Conservation (phyloP, 83 land plant genomes). For the Picea abies region DNA sequence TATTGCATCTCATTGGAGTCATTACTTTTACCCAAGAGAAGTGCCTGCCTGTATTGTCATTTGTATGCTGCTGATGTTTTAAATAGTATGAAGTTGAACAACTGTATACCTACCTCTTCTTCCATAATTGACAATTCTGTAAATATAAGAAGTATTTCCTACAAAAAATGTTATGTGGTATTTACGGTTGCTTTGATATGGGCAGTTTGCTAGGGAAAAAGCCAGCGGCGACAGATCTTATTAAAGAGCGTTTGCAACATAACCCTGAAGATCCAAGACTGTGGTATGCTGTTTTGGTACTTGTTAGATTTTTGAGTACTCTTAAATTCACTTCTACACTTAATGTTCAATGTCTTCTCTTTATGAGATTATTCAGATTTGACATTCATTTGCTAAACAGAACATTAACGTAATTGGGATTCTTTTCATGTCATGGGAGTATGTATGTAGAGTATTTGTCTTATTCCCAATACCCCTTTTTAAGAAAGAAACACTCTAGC, state of each 20-base stretch:
- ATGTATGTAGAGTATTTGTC: not conserved
- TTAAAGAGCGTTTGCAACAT: slow-evolving; percentile 63
- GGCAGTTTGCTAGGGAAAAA: slow-evolving; percentile 83
- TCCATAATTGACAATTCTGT: too few species aligned
- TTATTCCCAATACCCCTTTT: too few species aligned
- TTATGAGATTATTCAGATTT: not conserved
- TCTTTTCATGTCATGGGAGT: not conserved
- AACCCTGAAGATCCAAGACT: slow-evolving; percentile 85
- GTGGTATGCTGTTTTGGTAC: slow-evolving; percentile 55
- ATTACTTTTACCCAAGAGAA: not conserved
- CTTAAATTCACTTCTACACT: not conserved
- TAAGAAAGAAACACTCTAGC: too few species aligned
- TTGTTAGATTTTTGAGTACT: not conserved
- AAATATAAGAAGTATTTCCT: too few species aligned
- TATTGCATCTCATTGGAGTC: not conserved
- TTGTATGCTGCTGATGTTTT: not conserved
- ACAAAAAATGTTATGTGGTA: not conserved
- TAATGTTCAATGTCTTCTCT: not conserved
- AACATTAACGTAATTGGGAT: not conserved
- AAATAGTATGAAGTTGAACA: too few species aligned
- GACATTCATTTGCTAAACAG: not conserved
- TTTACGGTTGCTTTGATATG: not conserved
- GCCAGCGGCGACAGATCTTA: slow-evolving; percentile 85
- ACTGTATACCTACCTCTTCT: too few species aligned
- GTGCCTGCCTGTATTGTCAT: not conserved